These are phyloP conservation scores for Scutellaria baicalensis DNA, from an alignment of 257 asterid species.

Conservation along the genomic window DNA sequence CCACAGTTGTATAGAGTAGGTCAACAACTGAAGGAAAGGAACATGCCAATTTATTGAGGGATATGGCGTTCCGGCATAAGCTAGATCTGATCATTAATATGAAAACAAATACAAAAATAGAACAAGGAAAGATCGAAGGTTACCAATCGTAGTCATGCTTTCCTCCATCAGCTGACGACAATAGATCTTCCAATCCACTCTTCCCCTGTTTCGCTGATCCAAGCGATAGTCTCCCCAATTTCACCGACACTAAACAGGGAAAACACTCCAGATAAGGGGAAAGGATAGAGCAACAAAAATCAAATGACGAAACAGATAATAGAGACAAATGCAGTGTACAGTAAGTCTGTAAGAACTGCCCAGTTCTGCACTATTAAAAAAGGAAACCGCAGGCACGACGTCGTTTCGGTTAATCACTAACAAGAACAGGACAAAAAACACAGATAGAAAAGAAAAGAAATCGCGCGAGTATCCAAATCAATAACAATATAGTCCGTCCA, in stretches of 20 bases:
- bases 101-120: neutral
- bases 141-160: slow-evolving; percentile 66
- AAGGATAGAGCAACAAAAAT: neutral
- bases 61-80: neutral
- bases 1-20: neutral
- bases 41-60: slow-evolving; percentile 4
- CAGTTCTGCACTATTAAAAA: neutral
- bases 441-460: neutral
- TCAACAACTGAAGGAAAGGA: neutral
- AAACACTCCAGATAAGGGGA: slow-evolving; percentile 2
- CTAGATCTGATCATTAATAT: slow-evolving; percentile 24
- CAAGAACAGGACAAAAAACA: slow-evolving; percentile 7
- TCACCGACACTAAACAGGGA: slow-evolving; percentile 28
- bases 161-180: slow-evolving; percentile 47
- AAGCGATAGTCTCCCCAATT: slow-evolving; percentile 51
- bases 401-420: slow-evolving; percentile 4
- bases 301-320: neutral
- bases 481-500: neutral
- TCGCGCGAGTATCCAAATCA: slow-evolving; percentile 2
- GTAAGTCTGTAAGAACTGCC: neutral
- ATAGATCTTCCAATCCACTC: slow-evolving; percentile 42
- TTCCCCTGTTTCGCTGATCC: slow-evolving; percentile 42
- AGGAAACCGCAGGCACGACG: slow-evolving; percentile 7
- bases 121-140: neutral
- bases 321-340: neutral